These are phyloP conservation scores for Solanum commersonii DNA, from an alignment of 257 asterid genomes.

Conservation along the genomic window DNA sequence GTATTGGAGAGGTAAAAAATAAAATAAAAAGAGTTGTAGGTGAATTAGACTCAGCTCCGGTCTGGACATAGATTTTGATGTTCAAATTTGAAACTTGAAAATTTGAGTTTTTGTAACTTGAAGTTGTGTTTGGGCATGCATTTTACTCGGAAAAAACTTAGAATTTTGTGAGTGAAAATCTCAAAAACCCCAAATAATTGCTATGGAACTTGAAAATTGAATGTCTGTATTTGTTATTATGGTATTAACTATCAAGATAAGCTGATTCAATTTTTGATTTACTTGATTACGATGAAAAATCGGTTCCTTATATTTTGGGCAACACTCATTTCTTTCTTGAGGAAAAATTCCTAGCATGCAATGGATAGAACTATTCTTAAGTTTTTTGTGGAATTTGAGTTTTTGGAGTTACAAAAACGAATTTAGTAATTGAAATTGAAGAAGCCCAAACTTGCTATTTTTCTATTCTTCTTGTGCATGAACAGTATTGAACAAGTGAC, in stretches of 20 bases:
- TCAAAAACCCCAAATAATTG: background rate
- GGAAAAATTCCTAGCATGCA: background rate
- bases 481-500: background rate
- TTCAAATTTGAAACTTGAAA: no score
- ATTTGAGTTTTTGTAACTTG: no score
- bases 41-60: background rate
- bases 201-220: background rate
- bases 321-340: background rate
- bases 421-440: background rate
- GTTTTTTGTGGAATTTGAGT: background rate
- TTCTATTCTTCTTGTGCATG: background rate
- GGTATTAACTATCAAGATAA: no score
- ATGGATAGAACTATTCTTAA: background rate
- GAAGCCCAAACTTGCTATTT: background rate
- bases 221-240: background rate
- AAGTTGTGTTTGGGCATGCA: background rate
- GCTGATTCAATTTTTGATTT: no score
- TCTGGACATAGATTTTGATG: background rate
- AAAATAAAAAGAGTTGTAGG: no score
- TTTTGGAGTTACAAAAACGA: no score
- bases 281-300: no score
- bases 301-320: background rate
- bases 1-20: constrained; percentile 81
- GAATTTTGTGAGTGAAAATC: no score
- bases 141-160: no score